Conservation (phyloP, 2,329 filamentous ascomycete species). For the Cladosporium halotolerans region DNA sequence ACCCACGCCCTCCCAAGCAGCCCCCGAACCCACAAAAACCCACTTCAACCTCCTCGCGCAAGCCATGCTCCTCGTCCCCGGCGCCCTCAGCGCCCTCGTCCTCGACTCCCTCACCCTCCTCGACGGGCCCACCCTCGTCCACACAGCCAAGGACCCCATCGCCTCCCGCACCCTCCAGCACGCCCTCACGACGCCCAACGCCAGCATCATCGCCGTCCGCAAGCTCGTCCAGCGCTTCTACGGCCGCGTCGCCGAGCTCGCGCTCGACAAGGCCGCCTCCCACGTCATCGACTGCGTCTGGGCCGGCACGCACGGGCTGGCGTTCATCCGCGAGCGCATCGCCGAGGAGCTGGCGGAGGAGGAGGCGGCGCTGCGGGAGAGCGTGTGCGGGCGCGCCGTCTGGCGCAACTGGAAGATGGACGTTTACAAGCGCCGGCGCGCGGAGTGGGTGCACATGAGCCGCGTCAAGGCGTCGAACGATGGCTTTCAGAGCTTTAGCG, state of each 20-base stretch:
- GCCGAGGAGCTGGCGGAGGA: conserved; percentile 56
- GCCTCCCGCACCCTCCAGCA: conserved; percentile 59
- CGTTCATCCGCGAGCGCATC: conserved; percentile 62
- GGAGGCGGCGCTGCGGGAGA: conserved; percentile 58
- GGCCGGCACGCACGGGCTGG: conserved; percentile 56
- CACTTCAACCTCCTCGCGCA: conserved; percentile 77
- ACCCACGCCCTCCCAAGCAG: neutral
- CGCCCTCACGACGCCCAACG: conserved; percentile 50
- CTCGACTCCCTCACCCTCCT: conserved; percentile 53
- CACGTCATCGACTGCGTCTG: conserved; percentile 64
- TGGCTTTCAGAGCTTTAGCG: conserved; percentile 46
- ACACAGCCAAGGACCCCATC: conserved; percentile 57
- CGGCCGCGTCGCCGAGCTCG: conserved; percentile 54
- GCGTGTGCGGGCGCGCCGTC: conserved; percentile 58
- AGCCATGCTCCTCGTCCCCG: conserved; percentile 68
- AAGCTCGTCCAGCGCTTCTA: conserved; percentile 59
- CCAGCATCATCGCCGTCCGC: conserved; percentile 52
- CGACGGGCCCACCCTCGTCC: conserved; percentile 47
- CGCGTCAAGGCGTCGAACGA: conserved; percentile 48
- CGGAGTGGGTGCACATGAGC: conserved; percentile 58
- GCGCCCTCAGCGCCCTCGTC: conserved; percentile 61
- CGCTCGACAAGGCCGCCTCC: conserved; percentile 57
- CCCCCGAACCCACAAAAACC: conserved; percentile 39
- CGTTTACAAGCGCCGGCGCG: conserved; percentile 56
- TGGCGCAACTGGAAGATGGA: conserved; percentile 73